phyloP scores from a whole-genome alignment of 495 filamentous ascomycete species.

The Pyronema omphalodes region DNA sequence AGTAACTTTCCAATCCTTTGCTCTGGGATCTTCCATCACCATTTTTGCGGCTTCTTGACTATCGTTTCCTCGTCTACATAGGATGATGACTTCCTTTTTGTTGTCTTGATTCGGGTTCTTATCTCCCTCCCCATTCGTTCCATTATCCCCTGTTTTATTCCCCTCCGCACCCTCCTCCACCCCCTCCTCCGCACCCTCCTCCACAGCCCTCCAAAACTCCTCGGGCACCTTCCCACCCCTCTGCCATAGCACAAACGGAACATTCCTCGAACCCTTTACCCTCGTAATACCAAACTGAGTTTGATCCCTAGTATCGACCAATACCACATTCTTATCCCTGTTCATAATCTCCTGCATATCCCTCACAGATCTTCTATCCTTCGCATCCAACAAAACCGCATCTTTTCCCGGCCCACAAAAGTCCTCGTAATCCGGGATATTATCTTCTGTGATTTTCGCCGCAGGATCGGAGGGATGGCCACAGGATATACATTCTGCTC shows the following conservation, averaged over 20 bases:
- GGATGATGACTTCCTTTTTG: slow-evolving; percentile 42
- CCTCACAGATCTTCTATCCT: not conserved
- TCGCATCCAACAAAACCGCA: not conserved
- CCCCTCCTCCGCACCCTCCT: not conserved
- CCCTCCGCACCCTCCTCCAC: too few relatives aligned
- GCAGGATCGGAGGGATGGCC: slow-evolving; percentile 12
- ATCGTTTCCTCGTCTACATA: slow-evolving; percentile 79
- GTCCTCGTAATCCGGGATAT: not conserved
- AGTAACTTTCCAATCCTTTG: slow-evolving; percentile 38
- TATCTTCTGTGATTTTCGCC: not conserved
- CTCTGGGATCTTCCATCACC: slow-evolving; percentile 49
- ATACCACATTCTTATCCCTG: slow-evolving; percentile 9
- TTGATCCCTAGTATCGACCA: slow-evolving; percentile 55
- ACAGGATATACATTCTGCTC: slow-evolving; percentile 55
- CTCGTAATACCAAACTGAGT: slow-evolving; percentile 71
- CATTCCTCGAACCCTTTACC: slow-evolving; percentile 42
- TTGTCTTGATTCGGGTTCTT: too few relatives aligned
- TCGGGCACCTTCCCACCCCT: slow-evolving; percentile 8
- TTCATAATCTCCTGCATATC: slow-evolving; percentile 17
- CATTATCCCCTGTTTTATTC: too few relatives aligned
- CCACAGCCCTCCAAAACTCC: slow-evolving; percentile 1
- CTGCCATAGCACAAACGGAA: not conserved
- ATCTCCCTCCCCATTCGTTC: too few relatives aligned
- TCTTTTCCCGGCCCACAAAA: not conserved
- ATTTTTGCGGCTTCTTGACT: slow-evolving; percentile 60